Evolutionary conservation across 176 grass and related monocot genomes (phyloP).

Genomic region (Triticum dicoccoides): DNA sequence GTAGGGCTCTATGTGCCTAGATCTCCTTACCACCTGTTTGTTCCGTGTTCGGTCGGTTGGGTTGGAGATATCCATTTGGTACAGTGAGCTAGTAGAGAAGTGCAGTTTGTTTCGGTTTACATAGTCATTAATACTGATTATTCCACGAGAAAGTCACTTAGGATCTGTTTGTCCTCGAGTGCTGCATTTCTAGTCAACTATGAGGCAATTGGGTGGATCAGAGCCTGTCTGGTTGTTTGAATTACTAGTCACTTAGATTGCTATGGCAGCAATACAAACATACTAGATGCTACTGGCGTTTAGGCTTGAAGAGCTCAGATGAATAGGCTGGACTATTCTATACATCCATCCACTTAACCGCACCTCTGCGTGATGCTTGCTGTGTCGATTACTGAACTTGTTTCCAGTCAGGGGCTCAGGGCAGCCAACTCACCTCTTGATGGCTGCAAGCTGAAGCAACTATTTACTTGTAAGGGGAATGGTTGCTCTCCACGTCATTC

Average conservation of each 20-base stretch:
- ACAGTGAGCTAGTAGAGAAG: background rate
- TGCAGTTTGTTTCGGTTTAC: background rate
- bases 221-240: background rate
- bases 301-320: background rate
- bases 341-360: background rate
- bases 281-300: background rate
- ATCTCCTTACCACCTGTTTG: slow-evolving; percentile 23
- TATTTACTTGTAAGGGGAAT: slow-evolving; percentile 7
- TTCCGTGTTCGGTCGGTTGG: background rate
- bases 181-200: background rate
- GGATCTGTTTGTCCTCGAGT: background rate
- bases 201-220: background rate
- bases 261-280: background rate
- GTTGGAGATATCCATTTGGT: background rate
- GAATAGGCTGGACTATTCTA: background rate
- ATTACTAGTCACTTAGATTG: slow-evolving; percentile 4
- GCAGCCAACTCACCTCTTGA: background rate
- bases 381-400: background rate
- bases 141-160: background rate
- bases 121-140: background rate
- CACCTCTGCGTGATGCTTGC: background rate
- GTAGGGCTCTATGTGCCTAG: background rate
- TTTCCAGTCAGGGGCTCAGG: background rate
- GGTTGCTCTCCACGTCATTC: background rate
- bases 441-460: background rate